Percentiles rank a stretch among this genome's conserved stretches.
Evolutionary conservation across 768 basidiomycete species (phyloP).

Genomic region (Cubamyces lactineus): DNA sequence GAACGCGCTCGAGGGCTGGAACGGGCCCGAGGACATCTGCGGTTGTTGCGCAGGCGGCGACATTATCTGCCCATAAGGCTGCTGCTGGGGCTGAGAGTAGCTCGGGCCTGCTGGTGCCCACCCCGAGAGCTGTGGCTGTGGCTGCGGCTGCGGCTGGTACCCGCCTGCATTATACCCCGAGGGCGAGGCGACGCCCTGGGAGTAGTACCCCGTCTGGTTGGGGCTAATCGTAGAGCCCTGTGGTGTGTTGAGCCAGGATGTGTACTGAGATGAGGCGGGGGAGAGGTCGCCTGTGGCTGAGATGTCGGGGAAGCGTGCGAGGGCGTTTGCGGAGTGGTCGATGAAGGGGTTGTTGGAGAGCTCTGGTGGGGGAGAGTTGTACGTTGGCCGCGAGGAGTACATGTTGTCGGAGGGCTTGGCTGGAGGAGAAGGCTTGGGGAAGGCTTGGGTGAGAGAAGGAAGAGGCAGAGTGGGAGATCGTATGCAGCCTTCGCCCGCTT

Average conservation of each 20-base stretch:
- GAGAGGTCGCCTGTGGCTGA: slow-evolving; percentile 32
- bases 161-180: slow-evolving; percentile 13
- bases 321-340: slow-evolving; percentile 46
- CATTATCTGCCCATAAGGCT: slow-evolving; percentile 17
- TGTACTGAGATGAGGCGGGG: slow-evolving; percentile 38
- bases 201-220: slow-evolving; percentile 27
- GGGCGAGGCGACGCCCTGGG: slow-evolving; percentile 10
- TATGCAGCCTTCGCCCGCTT: background rate
- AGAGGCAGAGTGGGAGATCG: background rate
- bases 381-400: slow-evolving; percentile 29
- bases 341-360: slow-evolving; percentile 73
- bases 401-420: slow-evolving; percentile 7
- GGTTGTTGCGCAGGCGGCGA: slow-evolving; percentile 30
- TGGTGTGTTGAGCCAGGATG: slow-evolving; percentile 45
- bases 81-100: slow-evolving; percentile 31
- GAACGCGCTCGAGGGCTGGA: slow-evolving; percentile 59
- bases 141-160: slow-evolving; percentile 17
- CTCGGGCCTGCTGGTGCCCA: slow-evolving; percentile 20
- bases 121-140: slow-evolving; percentile 16
- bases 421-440: background rate
- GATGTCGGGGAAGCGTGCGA: slow-evolving; percentile 66
- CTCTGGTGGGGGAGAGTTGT: slow-evolving; percentile 34
- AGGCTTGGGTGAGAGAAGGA: background rate
- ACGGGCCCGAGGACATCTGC: slow-evolving; percentile 39
- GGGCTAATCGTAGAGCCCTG: slow-evolving; percentile 21